Base-by-base conservation (phyloP, 495 filamentous ascomycete species). In the Ramalina peruviana region DNA sequence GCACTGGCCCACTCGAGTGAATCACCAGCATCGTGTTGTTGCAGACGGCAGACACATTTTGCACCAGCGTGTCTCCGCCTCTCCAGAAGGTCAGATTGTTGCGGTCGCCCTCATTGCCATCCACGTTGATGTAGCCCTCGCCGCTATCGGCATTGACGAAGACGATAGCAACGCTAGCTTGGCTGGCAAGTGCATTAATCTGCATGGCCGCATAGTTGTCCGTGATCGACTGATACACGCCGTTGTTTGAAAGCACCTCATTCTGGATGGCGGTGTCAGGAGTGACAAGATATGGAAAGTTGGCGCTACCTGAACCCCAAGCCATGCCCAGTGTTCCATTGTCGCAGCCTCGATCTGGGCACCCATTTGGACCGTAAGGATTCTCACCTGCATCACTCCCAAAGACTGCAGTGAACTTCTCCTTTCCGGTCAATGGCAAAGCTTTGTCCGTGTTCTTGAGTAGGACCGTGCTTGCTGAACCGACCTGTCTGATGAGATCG, bases 1-100 rank as follows among this genome's bases (percentile, higher is more conserved):
- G 67, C 17, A 96, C 86, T 15, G 90, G 76, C 3, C 86, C 87
- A 7, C 82, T 75, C 4, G 85, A 83, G 66, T 97, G 90, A 54
- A 98, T 83, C 47, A 97, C 78, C 13, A 98, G 85, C 48, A 98
- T 80, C 17, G 89, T 95, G 73, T 95, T 94, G 67, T 85, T 81
- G 70, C 85, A 92, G 53, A 76, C 60, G 17, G 76, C 72, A 4
- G 87, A 76, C 21, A 94, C 86, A 43, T 80, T 81, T 58, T 79
- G 72, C 63, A 98, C 80, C 36, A 97, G 70, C 0, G 72, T 70
- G 41, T 96, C 89, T 13, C 84, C 88, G 50, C 81, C 78, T 53
- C 75, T 67, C 90, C 92, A 96, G 0, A 94, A 72, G 4, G 88
- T 96, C 40, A 98, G 70, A 67, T 98, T 95, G 57, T 88, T 92